A percentile compares a stretch with the other conserved stretches of the same genome.
phyloP scores from a whole-genome alignment of 78 protist species.

The Tieghemostelium lacteum region DNA sequence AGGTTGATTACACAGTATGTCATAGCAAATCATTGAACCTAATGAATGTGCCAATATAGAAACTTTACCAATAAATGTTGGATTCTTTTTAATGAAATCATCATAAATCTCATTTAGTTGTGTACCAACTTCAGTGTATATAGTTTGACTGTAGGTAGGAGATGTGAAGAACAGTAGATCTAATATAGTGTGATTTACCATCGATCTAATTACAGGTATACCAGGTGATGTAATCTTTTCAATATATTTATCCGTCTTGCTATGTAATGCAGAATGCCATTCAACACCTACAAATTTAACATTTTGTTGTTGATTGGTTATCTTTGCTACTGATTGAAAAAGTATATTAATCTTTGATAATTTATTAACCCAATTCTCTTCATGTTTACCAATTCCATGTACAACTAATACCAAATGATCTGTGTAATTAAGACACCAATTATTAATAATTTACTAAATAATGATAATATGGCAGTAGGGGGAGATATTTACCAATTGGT shows the following conservation, averaged over 20 bases:
- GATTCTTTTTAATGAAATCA: slow-evolving; percentile 8
- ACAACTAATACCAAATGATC: slow-evolving; percentile 37
- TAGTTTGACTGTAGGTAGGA: slow-evolving; percentile 54
- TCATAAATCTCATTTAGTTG: slow-evolving; percentile 28
- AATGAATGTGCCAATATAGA: slow-evolving; percentile 54
- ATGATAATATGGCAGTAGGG: no score
- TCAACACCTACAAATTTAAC: slow-evolving; percentile 30
- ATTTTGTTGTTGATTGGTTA: slow-evolving; percentile 7
- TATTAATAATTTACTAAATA: no score
- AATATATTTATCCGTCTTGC: slow-evolving; percentile 7
- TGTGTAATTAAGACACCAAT: no score
- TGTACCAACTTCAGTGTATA: slow-evolving; percentile 44
- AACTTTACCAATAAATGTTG: slow-evolving; percentile 59
- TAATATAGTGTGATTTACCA: slow-evolving; percentile 38
- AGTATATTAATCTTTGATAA: slow-evolving; percentile 5
- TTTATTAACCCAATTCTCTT: slow-evolving; percentile 44
- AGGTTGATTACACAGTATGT: slow-evolving; percentile 44
- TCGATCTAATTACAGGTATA: slow-evolving; percentile 19
- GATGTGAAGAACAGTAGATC: slow-evolving; percentile 52
- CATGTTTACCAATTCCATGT: slow-evolving; percentile 78
- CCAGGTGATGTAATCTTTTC: slow-evolving; percentile 40
- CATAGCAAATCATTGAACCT: slow-evolving; percentile 46
- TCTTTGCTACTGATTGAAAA: slow-evolving; percentile 21
- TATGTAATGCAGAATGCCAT: slow-evolving; percentile 57
- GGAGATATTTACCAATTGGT: no score